Conservation (phyloP, 257 asterid species). For the Cruciata laevipes region DNA sequence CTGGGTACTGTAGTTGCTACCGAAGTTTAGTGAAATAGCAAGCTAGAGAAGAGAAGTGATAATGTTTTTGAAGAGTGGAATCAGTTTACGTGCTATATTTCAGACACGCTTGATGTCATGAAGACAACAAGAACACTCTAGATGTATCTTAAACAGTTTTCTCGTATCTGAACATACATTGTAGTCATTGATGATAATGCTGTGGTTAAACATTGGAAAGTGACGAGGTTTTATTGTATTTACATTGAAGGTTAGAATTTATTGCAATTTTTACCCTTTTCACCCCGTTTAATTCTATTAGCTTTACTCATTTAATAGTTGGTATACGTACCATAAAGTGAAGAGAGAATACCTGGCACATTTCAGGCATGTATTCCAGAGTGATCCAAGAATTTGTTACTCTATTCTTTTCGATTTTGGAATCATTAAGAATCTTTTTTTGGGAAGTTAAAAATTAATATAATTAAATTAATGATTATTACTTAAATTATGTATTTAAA, state of each 20-base stretch:
- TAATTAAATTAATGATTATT: too few species aligned
- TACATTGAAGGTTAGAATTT: too few species aligned
- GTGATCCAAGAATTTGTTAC: too few species aligned
- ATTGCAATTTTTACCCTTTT: too few species aligned
- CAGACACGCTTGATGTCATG: background rate
- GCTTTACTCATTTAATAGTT: too few species aligned
- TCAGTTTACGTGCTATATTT: background rate
- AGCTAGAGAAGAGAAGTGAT: background rate
- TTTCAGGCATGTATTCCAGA: background rate
- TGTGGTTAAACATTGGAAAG: background rate
- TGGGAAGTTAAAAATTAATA: too few species aligned
- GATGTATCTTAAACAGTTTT: background rate
- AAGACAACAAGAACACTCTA: background rate
- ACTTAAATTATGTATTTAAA: too few species aligned
- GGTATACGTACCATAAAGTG: too few species aligned
- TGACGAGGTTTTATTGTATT: background rate
- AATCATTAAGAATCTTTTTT: too few species aligned
- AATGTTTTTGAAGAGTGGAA: background rate
- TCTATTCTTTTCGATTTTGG: too few species aligned
- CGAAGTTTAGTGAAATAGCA: background rate
- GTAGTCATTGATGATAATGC: background rate
- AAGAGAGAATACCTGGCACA: background rate
- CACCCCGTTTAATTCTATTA: too few species aligned
- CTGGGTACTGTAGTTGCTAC: slow-evolving; percentile 6
- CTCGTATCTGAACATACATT: background rate